These are phyloP conservation scores for Cladosporium sp. DNA, from an alignment of 2,329 filamentous ascomycete species.

Conservation along the genomic window DNA sequence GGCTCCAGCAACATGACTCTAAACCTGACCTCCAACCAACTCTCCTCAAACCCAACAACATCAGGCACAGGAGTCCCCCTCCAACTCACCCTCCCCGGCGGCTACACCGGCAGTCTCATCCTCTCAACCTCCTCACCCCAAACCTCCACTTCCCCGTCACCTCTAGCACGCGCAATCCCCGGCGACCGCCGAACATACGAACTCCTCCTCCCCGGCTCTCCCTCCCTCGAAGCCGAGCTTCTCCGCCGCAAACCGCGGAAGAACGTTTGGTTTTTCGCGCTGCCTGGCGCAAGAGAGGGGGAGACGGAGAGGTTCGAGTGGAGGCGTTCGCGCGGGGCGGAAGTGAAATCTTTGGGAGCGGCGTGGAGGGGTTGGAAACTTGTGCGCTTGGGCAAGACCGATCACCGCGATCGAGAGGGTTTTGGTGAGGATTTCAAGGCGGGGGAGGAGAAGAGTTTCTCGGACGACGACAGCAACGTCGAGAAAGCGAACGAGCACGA, in stretches of 20 bases:
- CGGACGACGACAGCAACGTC: neutral
- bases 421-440: neutral
- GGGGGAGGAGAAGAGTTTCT: too few species aligned
- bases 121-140: neutral
- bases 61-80: too few species aligned
- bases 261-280: neutral
- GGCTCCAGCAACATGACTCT: neutral
- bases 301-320: conserved; percentile 17
- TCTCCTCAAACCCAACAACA: neutral
- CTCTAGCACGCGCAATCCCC: conserved; percentile 3
- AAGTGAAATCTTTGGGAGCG: conserved; percentile 16
- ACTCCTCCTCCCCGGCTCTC: neutral
- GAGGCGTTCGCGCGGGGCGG: conserved; percentile 18
- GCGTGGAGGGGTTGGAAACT: conserved; percentile 18
- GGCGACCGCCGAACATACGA: conserved; percentile 4
- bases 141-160: neutral
- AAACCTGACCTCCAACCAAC: neutral
- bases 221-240: neutral
- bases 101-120: conserved; percentile 3
- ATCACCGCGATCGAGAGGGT: neutral
- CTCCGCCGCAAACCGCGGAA: neutral
- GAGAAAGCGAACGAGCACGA: conserved; percentile 12
- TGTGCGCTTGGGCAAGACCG: conserved; percentile 13
- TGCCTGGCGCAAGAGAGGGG: neutral
- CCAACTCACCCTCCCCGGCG: neutral